These are phyloP conservation scores for Globisporangium paroecandrum DNA, from an alignment of 352 stramenopile species.

Conservation along the genomic window DNA sequence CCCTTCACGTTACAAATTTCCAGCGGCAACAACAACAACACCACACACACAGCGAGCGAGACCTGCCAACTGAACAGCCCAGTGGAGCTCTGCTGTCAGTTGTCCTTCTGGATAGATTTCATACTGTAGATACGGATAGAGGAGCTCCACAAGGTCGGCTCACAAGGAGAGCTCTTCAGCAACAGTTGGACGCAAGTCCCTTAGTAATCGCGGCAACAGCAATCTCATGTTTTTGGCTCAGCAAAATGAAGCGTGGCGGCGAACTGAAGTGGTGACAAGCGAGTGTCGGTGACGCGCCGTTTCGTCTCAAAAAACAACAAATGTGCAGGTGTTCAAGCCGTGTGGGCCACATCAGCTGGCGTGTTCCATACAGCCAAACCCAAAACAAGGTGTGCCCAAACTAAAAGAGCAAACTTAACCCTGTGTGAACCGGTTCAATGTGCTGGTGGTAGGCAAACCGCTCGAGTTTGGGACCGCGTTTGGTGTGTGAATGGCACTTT, in stretches of 20 bases:
- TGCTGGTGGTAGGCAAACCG: neutral
- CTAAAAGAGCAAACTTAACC: neutral
- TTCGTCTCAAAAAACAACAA: neutral
- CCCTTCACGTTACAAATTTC: neutral
- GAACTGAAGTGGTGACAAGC: constrained; percentile 10
- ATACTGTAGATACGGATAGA: neutral
- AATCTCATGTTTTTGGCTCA: neutral
- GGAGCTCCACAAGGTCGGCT: neutral
- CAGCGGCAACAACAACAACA: constrained; percentile 1
- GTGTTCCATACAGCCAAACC: neutral
- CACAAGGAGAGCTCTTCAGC: neutral
- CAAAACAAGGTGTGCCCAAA: neutral
- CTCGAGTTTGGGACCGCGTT: neutral
- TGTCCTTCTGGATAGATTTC: constrained; percentile 3
- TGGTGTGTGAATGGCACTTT: neutral
- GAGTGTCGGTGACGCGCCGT: constrained; percentile 2
- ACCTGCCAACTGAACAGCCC: neutral
- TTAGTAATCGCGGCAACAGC: constrained; percentile 5
- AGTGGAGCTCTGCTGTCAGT: neutral
- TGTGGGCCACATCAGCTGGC: neutral
- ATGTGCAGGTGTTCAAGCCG: neutral
- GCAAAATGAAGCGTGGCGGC: neutral
- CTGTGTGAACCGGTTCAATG: neutral
- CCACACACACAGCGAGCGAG: neutral
- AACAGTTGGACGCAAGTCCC: constrained; percentile 8